These are phyloP conservation scores for Geotrichum fermentans DNA, from an alignment of 1,139 yeast genomes.

Conservation along the genomic window DNA sequence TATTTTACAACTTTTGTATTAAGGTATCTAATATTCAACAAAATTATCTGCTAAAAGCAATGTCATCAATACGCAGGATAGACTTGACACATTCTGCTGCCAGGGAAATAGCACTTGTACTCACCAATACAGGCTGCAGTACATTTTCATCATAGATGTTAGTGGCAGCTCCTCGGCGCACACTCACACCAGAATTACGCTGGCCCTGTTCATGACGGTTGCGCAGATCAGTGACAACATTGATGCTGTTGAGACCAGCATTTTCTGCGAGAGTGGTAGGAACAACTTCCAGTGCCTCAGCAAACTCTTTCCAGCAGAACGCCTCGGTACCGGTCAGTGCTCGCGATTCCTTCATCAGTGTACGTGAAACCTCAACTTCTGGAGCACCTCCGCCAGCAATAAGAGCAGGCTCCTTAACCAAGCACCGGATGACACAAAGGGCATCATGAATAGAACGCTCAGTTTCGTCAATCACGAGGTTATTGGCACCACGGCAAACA, in stretches of 20 bases:
- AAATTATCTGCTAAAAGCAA: constrained; percentile 73
- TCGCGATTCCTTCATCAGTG: constrained; percentile 70
- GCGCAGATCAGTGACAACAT: constrained; percentile 90
- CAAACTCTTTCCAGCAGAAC: constrained; percentile 91
- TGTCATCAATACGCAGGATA: constrained; percentile 92
- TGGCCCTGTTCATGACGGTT: constrained; percentile 90
- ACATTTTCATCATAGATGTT: constrained; percentile 92
- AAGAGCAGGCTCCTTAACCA: constrained; percentile 88
- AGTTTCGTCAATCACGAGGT: constrained; percentile 84
- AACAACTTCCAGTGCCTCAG: constrained; percentile 89
- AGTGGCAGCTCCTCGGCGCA: constrained; percentile 87
- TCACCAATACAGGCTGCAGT: constrained; percentile 91
- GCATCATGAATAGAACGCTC: constrained; percentile 98
- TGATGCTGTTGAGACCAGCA: constrained; percentile 93
- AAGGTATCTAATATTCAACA: too few species aligned
- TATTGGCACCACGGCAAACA: constrained; percentile 91
- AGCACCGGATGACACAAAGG: constrained; percentile 89
- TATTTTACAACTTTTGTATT: too few species aligned
- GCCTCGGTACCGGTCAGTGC: constrained; percentile 86
- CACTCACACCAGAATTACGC: constrained; percentile 90
- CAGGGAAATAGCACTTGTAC: constrained; percentile 85
- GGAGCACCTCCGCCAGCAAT: constrained; percentile 99
- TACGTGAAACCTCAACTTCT: constrained; percentile 87
- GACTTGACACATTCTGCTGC: constrained; percentile 97
- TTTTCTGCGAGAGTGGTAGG: constrained; percentile 97